Percentiles rank a stretch among this genome's conserved stretches.
These are phyloP conservation scores for Gossypium aridum DNA, from an alignment of 441 rosid species.

Conservation along the genomic window DNA sequence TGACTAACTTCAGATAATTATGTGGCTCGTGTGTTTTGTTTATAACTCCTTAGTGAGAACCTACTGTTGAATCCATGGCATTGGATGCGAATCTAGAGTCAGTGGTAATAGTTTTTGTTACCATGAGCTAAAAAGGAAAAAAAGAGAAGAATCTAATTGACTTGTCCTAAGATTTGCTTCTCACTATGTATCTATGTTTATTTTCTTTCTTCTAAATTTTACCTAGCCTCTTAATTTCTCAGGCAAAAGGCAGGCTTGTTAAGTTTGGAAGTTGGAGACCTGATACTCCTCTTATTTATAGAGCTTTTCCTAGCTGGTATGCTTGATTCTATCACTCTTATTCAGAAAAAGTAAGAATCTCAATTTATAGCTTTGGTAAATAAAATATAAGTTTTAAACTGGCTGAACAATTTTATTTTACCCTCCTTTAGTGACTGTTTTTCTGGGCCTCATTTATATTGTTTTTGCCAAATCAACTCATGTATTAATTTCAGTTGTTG, in stretches of 20 bases:
- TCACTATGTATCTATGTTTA: background rate
- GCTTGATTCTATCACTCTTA: constrained; percentile 6
- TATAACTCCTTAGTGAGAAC: too few species aligned
- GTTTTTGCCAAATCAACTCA: background rate
- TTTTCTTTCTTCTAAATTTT: constrained; percentile 7
- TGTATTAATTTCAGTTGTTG: background rate
- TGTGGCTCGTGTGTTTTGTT: background rate
- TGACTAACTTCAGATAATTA: background rate
- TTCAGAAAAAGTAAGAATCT: background rate
- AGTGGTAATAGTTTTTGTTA: background rate
- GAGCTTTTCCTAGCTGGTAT: constrained; percentile 99
- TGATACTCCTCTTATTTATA: constrained; percentile 90
- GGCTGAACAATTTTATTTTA: background rate
- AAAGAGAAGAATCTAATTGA: background rate
- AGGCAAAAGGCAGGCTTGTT: constrained; percentile 94
- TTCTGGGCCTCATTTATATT: background rate
- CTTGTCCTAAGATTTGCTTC: background rate
- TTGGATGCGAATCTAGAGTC: background rate
- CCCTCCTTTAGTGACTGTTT: background rate
- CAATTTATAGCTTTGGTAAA: background rate
- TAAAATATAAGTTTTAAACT: background rate
- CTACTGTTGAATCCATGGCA: too few species aligned
- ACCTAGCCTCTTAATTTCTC: constrained; percentile 23
- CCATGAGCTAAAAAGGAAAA: background rate
- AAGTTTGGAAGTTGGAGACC: constrained; percentile 98